Evolutionary conservation across 148 eudicot species (phyloP).

Genomic region (Chenopodium quinoa): DNA sequence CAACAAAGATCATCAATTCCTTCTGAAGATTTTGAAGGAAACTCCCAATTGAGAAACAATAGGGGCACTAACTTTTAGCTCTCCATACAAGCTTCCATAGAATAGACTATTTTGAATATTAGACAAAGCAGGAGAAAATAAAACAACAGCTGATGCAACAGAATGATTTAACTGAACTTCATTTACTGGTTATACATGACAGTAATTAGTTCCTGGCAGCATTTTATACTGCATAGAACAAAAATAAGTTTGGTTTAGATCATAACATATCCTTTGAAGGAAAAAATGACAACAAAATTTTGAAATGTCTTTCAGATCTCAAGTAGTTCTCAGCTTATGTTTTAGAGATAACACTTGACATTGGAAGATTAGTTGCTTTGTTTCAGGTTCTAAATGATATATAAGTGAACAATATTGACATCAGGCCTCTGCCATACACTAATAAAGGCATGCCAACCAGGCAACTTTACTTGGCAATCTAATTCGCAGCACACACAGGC

Average conservation of each 20-base stretch:
- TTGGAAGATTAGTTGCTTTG: neutral
- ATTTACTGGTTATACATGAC: too few relatives aligned
- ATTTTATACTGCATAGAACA: neutral
- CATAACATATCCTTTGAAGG: neutral
- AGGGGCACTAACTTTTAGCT: too few relatives aligned
- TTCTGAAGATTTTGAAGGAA: too few relatives aligned
- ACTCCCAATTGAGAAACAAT: too few relatives aligned
- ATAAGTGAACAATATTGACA: neutral
- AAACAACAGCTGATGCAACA: neutral
- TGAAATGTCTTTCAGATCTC: neutral
- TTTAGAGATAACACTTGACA: neutral
- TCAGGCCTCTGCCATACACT: neutral
- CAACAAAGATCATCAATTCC: too few relatives aligned
- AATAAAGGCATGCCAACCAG: neutral
- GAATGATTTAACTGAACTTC: neutral
- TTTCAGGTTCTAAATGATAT: neutral
- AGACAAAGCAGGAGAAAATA: neutral
- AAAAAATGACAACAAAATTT: neutral
- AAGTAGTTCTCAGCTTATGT: neutral
- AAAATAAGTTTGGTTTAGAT: neutral
- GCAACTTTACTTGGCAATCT: neutral
- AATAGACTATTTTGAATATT: too few relatives aligned
- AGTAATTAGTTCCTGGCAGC: neutral
- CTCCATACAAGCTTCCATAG: neutral
- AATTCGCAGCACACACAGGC: neutral